Base-by-base conservation (phyloP, 139 green algal species). In the Chlorella sp. region DNA sequence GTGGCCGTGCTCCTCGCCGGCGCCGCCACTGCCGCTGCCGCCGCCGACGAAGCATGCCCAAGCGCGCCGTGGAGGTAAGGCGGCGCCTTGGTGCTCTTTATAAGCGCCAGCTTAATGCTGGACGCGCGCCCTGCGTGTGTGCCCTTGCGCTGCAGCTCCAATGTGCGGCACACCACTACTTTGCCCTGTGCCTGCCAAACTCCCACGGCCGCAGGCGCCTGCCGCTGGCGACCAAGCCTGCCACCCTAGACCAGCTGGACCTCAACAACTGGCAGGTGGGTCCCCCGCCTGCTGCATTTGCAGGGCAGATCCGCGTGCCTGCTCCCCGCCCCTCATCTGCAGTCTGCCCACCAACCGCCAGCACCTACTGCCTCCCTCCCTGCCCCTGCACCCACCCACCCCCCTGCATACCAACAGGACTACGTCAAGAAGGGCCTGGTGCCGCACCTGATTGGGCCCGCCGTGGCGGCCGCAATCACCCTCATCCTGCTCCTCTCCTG, bases 161-260 rank as follows among this genome's bases (percentile, higher is more conserved):
- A n/a, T n/a, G n/a, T n/a, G 28, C 28, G 5, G 11, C 46, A 11
- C 7, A 11, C 9, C 51, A 60, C 28, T 7, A 26, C 60, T 11
- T 8, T 9, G 60, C 28, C 60, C 30, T n/a, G 60, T n/a, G 60
- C 60, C 60, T 68, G 60, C 60, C 60, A 68, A 68, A 36, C 60
- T 60, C 43, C 72, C 13, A n/a, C n/a, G 28, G 9, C 43, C 28
- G 72, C 77, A 83, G 77, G 41, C 41, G 43, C 26, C 60, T 83
- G 60, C 77, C 77, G 40, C 77, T 83, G 41, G 77, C 77, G 41
- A 83, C 13, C 30, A 73, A 83, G 32, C 77, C 77, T 0, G 77
- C 77, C 51, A 60, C 58, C 28, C 40, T 83, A 30, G 58, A 44
- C 7, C 60, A 73, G 40, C 77, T 83, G 13, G 77, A 83, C 77